A percentile compares a stretch with the other conserved stretches of the same genome.
Evolutionary conservation across 2,329 filamentous ascomycete genomes (phyloP).

Genomic region (Diaporthe caulivora): DNA sequence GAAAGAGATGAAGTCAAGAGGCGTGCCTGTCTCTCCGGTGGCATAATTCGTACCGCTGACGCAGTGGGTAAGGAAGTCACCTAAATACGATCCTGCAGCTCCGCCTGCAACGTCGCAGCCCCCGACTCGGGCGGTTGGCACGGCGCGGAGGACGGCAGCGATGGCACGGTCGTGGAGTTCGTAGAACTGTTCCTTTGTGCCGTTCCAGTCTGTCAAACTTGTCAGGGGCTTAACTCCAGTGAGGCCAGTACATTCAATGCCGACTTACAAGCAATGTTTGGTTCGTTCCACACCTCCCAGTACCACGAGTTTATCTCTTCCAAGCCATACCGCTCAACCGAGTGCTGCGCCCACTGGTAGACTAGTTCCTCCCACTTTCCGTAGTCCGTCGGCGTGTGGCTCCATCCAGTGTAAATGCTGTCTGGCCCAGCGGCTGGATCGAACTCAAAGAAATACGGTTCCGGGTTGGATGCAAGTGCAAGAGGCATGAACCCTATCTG

Average conservation of each 20-base stretch:
- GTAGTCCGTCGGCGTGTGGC: slow-evolving; percentile 7
- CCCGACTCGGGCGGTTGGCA: slow-evolving; percentile 28
- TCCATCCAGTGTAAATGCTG: slow-evolving; percentile 33
- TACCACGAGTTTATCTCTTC: slow-evolving; percentile 29
- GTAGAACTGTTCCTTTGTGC: slow-evolving; percentile 21
- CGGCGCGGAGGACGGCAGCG: slow-evolving; percentile 24
- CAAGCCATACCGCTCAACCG: slow-evolving; percentile 20
- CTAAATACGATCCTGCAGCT: slow-evolving; percentile 20
- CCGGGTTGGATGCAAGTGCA: slow-evolving; percentile 18
- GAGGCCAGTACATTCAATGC: background rate
- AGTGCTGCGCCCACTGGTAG: slow-evolving; percentile 18
- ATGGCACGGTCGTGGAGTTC: slow-evolving; percentile 30
- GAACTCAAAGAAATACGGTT: slow-evolving; percentile 29
- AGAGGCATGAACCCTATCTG: slow-evolving; percentile 23
- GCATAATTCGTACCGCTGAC: slow-evolving; percentile 24
- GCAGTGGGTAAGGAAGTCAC: slow-evolving; percentile 24
- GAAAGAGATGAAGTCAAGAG: slow-evolving; percentile 29
- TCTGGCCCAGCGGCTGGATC: slow-evolving; percentile 25
- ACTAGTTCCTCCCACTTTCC: slow-evolving; percentile 19
- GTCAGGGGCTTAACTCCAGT: accelerated
- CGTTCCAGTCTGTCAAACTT: slow-evolving; percentile 14
- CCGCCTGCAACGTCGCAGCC: slow-evolving; percentile 31
- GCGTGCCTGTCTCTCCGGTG: slow-evolving; percentile 15
- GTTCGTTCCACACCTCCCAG: slow-evolving; percentile 31
- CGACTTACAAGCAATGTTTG: slow-evolving; percentile 24